These are phyloP conservation scores for Mortierella sp. DNA, from an alignment of 371 early-diverging fungal species.

Conservation along the genomic window DNA sequence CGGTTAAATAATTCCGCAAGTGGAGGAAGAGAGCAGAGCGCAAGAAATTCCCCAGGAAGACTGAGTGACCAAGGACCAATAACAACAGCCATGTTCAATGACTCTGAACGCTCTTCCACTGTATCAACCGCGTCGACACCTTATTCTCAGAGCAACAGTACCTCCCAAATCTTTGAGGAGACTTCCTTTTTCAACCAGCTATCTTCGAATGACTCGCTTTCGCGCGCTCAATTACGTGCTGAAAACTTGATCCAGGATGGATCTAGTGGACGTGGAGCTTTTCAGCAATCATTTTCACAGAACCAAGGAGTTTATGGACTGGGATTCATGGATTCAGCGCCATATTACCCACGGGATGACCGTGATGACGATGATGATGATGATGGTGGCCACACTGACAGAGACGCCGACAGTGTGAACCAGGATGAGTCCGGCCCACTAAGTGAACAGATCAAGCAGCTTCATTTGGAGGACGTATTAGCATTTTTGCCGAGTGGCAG, in stretches of 20 bases:
- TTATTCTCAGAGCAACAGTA: slow-evolving; percentile 52
- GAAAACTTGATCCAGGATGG: slow-evolving; percentile 17
- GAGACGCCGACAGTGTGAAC: slow-evolving; percentile 51
- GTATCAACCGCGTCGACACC: slow-evolving; percentile 45
- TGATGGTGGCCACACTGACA: slow-evolving; percentile 33
- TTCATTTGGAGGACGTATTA: slow-evolving; percentile 46
- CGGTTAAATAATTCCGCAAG: background rate
- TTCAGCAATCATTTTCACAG: slow-evolving; percentile 18
- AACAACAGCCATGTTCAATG: slow-evolving; percentile 3
- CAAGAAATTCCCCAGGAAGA: slow-evolving; percentile 20
- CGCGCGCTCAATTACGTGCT: slow-evolving; percentile 28
- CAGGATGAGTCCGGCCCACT: slow-evolving; percentile 53
- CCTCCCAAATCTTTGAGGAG: slow-evolving; percentile 55
- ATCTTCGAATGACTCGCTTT: slow-evolving; percentile 44
- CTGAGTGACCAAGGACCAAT: background rate
- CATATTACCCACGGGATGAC: background rate
- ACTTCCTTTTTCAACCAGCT: slow-evolving; percentile 56
- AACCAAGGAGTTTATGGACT: slow-evolving; percentile 20
- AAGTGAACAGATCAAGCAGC: slow-evolving; percentile 50
- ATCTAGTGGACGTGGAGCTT: background rate
- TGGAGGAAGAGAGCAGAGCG: background rate
- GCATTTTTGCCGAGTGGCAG: slow-evolving; percentile 52
- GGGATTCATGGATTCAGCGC: slow-evolving; percentile 21
- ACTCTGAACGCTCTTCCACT: slow-evolving; percentile 40
- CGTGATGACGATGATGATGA: slow-evolving; percentile 19